Conservation (phyloP, 495 filamentous ascomycete species). For the Neurospora africana region DNA sequence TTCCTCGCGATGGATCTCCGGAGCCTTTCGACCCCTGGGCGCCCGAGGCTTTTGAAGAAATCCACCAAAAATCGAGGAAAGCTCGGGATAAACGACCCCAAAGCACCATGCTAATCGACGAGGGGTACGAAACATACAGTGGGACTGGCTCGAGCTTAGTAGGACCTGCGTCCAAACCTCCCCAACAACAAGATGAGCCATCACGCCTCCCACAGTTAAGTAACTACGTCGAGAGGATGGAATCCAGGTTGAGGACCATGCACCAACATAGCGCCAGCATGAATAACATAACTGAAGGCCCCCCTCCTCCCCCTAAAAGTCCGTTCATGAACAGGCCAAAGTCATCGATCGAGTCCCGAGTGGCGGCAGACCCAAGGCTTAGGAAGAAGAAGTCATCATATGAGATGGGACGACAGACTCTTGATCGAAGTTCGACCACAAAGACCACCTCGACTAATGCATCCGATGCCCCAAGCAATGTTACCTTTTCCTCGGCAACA, state of each 20-base stretch:
- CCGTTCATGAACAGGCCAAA: constrained; percentile 36
- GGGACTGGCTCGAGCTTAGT: constrained; percentile 36
- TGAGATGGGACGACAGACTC: constrained; percentile 59
- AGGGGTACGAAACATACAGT: constrained; percentile 43
- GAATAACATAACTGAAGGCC: constrained; percentile 39
- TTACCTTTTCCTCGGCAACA: constrained; percentile 60
- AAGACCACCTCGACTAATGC: constrained; percentile 70
- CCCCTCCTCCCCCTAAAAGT: constrained; percentile 55
- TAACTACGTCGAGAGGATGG: constrained; percentile 85
- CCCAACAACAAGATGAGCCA: constrained; percentile 41
- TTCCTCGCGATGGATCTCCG: constrained; percentile 28
- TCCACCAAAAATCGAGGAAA: constrained; percentile 32
- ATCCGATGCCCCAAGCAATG: constrained; percentile 60
- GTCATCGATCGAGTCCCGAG: constrained; percentile 35
- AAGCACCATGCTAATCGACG: constrained; percentile 53
- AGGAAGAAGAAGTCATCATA: constrained; percentile 69
- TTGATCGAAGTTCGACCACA: constrained; percentile 73
- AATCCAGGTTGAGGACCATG: constrained; percentile 63
- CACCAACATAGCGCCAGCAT: constrained; percentile 46
- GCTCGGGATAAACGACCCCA: constrained; percentile 44
- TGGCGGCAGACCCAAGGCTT: constrained; percentile 24
- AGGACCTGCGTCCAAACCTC: constrained; percentile 22
- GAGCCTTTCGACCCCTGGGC: constrained; percentile 75
- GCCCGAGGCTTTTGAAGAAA: constrained; percentile 70
- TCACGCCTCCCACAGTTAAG: constrained; percentile 50